Evolutionary conservation across 352 stramenopile genomes (phyloP), one percentile per base, ranked within the genome.

Genomic region (Plasmopara muralis): DNA sequence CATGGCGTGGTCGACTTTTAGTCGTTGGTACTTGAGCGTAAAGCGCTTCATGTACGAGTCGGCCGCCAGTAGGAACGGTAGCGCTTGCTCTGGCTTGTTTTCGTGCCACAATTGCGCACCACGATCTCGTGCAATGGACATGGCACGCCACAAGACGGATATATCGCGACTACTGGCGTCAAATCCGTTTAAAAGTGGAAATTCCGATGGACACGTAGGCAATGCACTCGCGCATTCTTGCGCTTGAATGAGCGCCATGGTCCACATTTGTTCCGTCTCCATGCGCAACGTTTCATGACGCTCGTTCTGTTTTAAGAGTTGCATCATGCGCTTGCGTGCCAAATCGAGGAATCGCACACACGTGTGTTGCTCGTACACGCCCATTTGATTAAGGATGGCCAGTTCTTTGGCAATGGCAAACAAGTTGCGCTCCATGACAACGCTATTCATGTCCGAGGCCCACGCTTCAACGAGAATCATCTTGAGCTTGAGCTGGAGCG

Each of bases 11-110:
- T 93, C 82, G 30, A 93, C 82, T 70, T 87, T 89, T 16, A 93
- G 66, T 28, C 79, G 77, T 61, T 93, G 79, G 55, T 87, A 88
- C 67, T 93, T 90, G 64, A 90, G 70, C 51, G 81, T 88, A 61
- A 93, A 93, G 50, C 82, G 82, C 62, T 89, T 89, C 82, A 93
- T 90, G 76, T 93, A 93, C 40, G 81, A 89, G 48, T 93, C 82
- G 12, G 82, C 81, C 6, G 79, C 77, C 8, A 90, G 68, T 16
- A 93, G 65, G 60, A 93, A 87, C 0, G 79, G 73, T 20, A 93
- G 60, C 15, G 82, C 82, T 58, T 90, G 77, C 47, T 93, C 82
- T 10, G 71, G 78, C 56, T 89, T 89, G 73, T 89, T 89, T 39
- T 90, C 82, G 62, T 93, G 82, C 82, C 82, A 93, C 8, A 93